phyloP scores from a whole-genome alignment of 1,284 basidiomycete species.

The Tranzscheliella williamsii region DNA sequence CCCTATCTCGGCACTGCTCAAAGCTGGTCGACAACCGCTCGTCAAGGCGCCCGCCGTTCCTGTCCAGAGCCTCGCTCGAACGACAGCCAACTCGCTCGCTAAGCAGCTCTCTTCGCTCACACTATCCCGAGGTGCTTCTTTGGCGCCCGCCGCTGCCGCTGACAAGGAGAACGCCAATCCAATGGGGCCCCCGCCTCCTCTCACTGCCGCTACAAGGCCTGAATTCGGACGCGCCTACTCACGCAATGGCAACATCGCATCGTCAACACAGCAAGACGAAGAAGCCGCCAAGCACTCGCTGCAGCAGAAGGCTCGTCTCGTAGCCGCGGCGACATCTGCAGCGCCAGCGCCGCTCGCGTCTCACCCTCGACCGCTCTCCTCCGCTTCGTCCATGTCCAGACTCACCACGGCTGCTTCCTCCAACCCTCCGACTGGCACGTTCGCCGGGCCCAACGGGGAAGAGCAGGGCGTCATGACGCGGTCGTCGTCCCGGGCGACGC shows the following conservation, averaged over 20 bases:
- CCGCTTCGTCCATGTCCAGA: constrained; percentile 1
- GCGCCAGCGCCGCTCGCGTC: constrained; percentile 1
- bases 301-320: background rate
- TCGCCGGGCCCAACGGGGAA: constrained; percentile 3
- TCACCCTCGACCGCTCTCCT: background rate
- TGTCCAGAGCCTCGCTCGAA: constrained; percentile 17
- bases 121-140: background rate
- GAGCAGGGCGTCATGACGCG: background rate
- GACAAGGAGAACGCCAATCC: constrained; percentile 54
- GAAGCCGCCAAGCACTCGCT: background rate
- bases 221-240: constrained; percentile 31
- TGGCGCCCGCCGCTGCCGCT: background rate
- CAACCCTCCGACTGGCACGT: background rate
- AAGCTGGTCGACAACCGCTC: constrained; percentile 57
- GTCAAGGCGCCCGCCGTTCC: constrained; percentile 39
- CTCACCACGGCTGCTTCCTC: background rate
- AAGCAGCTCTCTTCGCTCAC: constrained; percentile 33
- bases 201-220: constrained; percentile 2
- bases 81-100: constrained; percentile 20
- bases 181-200: constrained; percentile 23
- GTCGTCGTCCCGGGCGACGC: constrained; percentile 18
- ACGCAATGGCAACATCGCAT: constrained; percentile 9
- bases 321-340: background rate
- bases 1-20: constrained; percentile 86
- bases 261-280: constrained; percentile 45